These are phyloP conservation scores for Potentilla sterilis DNA, from an alignment of 306 rosid species.

Conservation along the genomic window DNA sequence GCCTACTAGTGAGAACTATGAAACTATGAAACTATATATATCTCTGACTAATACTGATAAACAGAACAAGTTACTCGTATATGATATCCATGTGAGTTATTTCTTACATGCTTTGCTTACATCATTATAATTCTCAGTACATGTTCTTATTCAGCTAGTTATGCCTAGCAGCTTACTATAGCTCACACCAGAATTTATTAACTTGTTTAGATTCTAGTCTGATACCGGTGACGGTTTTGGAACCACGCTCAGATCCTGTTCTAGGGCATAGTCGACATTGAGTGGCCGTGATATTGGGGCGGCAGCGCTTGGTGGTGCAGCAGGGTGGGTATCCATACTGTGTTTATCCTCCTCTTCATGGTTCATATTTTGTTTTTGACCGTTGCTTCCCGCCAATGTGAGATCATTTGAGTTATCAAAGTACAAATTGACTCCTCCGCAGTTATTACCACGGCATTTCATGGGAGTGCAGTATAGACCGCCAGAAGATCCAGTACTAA, in stretches of 20 bases:
- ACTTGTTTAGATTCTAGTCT: background rate
- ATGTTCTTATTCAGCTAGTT: background rate
- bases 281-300: too few relatives aligned
- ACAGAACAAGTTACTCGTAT: background rate
- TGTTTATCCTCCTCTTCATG: background rate
- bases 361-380: background rate
- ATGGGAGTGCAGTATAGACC: slow-evolving; percentile 20
- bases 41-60: background rate
- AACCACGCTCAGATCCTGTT: background rate
- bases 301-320: background rate
- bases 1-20: background rate
- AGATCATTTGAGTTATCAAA: background rate
- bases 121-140: background rate
- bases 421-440: slow-evolving; percentile 3
- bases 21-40: background rate
- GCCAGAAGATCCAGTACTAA: background rate
- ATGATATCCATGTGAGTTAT: background rate
- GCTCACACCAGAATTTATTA: background rate
- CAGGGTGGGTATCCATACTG: background rate
- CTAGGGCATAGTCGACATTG: background rate
- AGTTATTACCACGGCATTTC: slow-evolving; percentile 14
- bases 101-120: background rate
- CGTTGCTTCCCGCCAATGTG: background rate
- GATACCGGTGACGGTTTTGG: background rate
- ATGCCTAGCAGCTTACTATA: background rate